These are phyloP conservation scores for Podaxis sp. DNA, from an alignment of 768 basidiomycete species.

Conservation along the genomic window DNA sequence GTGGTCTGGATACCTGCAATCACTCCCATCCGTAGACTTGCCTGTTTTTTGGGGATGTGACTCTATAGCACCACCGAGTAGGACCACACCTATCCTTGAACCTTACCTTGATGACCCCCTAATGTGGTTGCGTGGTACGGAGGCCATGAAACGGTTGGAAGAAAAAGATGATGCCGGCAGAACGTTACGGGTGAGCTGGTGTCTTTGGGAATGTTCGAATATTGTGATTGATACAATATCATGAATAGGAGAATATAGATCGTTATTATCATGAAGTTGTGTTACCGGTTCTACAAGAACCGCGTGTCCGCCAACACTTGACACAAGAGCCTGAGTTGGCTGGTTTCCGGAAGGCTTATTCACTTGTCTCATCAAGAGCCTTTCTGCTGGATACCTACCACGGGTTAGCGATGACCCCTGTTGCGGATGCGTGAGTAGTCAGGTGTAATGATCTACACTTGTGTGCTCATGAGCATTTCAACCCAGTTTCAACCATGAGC, in stretches of 20 bases:
- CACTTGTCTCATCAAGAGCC: constrained; percentile 74
- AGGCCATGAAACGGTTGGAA: constrained; percentile 32
- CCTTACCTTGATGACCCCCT: neutral
- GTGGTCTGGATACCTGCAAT: constrained; percentile 48
- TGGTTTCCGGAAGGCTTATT: constrained; percentile 50
- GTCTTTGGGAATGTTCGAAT: neutral
- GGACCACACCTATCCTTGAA: neutral
- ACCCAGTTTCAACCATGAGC: constrained; percentile 66
- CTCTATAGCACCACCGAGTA: constrained; percentile 13
- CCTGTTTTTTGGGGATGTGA: constrained; percentile 53
- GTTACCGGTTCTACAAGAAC: constrained; percentile 24
- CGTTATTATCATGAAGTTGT: constrained; percentile 32
- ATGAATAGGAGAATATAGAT: constrained; percentile 28
- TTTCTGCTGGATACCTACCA: constrained; percentile 84
- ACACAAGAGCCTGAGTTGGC: constrained; percentile 21
- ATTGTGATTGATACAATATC: constrained; percentile 2
- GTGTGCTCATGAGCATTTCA: constrained; percentile 8
- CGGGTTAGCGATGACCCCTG: constrained; percentile 76
- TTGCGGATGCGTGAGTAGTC: constrained; percentile 70
- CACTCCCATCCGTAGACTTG: constrained; percentile 57
- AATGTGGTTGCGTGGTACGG: constrained; percentile 5
- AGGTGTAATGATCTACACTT: neutral
- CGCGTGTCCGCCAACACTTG: constrained; percentile 14
- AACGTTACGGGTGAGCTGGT: neutral
- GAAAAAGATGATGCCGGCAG: constrained; percentile 31